A percentile compares a stretch with the other conserved stretches of the same genome.
Evolutionary conservation across 208 protist genomes (phyloP).

Genomic region (Leishmania turanica): DNA sequence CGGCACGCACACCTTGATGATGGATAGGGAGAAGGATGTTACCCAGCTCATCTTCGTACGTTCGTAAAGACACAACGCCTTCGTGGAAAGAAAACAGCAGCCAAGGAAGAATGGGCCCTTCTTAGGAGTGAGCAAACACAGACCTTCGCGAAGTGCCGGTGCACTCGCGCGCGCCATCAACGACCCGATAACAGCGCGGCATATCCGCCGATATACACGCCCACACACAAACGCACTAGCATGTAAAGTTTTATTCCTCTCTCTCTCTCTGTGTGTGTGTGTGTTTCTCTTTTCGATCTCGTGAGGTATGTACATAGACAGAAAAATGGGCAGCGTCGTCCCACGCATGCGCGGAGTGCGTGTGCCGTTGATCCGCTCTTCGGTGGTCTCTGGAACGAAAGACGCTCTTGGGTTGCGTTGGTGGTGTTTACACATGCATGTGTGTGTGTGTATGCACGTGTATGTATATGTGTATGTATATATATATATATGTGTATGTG

Average conservation of each 20-base stretch:
- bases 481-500: background rate
- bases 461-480: background rate
- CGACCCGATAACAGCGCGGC: background rate
- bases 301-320: background rate
- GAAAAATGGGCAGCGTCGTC: background rate
- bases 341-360: background rate
- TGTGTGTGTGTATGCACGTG: background rate
- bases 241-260: background rate
- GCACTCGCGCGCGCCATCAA: background rate
- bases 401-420: background rate
- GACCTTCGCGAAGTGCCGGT: background rate
- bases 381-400: background rate
- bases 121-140: background rate
- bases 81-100: background rate
- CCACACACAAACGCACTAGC: background rate
- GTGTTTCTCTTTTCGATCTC: background rate
- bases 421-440: background rate
- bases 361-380: background rate
- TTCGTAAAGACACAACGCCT: conserved; percentile 4
- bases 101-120: background rate
- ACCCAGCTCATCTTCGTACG: conserved; percentile 82
- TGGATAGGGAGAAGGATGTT: conserved; percentile 63
- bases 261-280: background rate
- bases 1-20: conserved; percentile 54
- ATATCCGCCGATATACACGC: background rate